Percentiles rank a stretch among this genome's conserved stretches.
phyloP scores from a whole-genome alignment of 2,329 filamentous ascomycete genomes.

The Cordyceps fumosorosea region DNA sequence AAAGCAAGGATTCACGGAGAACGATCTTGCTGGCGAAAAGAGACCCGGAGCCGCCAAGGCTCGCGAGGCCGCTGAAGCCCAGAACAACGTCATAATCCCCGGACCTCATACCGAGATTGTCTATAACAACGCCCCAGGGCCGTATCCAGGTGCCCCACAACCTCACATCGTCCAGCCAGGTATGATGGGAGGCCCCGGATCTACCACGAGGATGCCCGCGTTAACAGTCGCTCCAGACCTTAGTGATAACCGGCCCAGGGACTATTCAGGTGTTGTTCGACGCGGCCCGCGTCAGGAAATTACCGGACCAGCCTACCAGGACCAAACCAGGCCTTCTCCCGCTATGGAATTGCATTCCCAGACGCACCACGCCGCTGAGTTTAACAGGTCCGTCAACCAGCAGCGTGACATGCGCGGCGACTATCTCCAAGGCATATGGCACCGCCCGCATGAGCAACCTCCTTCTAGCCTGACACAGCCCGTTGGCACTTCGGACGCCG shows the following conservation, averaged over 20 bases:
- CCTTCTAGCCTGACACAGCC: slow-evolving; percentile 41
- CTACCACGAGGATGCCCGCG: slow-evolving; percentile 69
- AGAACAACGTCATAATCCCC: slow-evolving; percentile 54
- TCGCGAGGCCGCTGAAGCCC: slow-evolving; percentile 71
- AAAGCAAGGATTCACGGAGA: slow-evolving; percentile 97
- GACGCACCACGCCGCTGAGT: slow-evolving; percentile 82
- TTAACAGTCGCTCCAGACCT: slow-evolving; percentile 76
- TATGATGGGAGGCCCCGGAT: slow-evolving; percentile 60
- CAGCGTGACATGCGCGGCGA: slow-evolving; percentile 73
- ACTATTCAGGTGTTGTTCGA: slow-evolving; percentile 72
- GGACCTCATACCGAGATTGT: slow-evolving; percentile 79
- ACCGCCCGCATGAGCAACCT: slow-evolving; percentile 73
- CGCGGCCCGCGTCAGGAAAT: slow-evolving; percentile 85
- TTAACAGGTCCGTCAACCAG: slow-evolving; percentile 76
- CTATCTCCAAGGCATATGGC: slow-evolving; percentile 77
- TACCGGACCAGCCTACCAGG: slow-evolving; percentile 79
- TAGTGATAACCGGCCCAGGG: slow-evolving; percentile 68
- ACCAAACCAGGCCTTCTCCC: slow-evolving; percentile 70
- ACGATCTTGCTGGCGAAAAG: slow-evolving; percentile 93
- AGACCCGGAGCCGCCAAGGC: slow-evolving; percentile 85
- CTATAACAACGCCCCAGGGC: slow-evolving; percentile 67
- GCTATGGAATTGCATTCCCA: slow-evolving; percentile 77
- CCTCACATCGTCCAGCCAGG: slow-evolving; percentile 65
- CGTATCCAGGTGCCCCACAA: slow-evolving; percentile 61
- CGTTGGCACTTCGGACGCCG: slow-evolving; percentile 29